Conservation (phyloP, 2,329 filamentous ascomycete genomes). For the Paramyrothecium sp. region DNA sequence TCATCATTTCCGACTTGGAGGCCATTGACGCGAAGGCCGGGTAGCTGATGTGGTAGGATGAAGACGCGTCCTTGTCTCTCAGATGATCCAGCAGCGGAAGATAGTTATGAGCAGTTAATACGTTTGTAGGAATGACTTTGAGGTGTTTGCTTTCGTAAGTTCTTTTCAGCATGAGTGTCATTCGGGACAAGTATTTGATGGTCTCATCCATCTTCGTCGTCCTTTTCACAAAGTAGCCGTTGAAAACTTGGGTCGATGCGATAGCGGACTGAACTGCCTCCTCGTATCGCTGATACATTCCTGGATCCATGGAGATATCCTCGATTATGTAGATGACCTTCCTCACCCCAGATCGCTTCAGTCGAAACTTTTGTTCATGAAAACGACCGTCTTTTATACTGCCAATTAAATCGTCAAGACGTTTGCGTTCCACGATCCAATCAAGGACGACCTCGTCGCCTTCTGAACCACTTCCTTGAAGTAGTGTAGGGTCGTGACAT, state of each 20-base stretch:
- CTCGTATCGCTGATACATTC: conserved; percentile 54
- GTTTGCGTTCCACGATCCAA: conserved; percentile 79
- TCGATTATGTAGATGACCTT: conserved; percentile 80
- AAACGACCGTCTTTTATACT: conserved; percentile 83
- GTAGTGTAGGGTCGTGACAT: conserved; percentile 56
- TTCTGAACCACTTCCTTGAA: conserved; percentile 56
- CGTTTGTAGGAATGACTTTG: conserved; percentile 62
- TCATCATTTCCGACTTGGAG: conserved; percentile 73
- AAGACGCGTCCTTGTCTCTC: conserved; percentile 46
- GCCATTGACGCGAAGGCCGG: conserved; percentile 68
- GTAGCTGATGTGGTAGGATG: conserved; percentile 65
- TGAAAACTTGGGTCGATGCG: conserved; percentile 73
- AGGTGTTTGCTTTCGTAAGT: conserved; percentile 61
- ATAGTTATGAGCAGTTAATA: conserved; percentile 65
- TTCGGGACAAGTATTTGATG: conserved; percentile 69
- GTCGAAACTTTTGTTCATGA: conserved; percentile 80
- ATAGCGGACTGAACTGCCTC: conserved; percentile 72
- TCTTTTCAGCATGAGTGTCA: conserved; percentile 67
- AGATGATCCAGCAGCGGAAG: conserved; percentile 61
- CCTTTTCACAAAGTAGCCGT: conserved; percentile 76
- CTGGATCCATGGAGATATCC: conserved; percentile 61
- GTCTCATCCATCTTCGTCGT: conserved; percentile 76
- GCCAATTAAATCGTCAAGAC: conserved; percentile 74
- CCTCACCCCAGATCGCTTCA: conserved; percentile 68
- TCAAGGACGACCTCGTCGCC: conserved; percentile 73